Evolutionary conservation across 345 rosid species (phyloP).

Genomic region (Isatis tinctoria): DNA sequence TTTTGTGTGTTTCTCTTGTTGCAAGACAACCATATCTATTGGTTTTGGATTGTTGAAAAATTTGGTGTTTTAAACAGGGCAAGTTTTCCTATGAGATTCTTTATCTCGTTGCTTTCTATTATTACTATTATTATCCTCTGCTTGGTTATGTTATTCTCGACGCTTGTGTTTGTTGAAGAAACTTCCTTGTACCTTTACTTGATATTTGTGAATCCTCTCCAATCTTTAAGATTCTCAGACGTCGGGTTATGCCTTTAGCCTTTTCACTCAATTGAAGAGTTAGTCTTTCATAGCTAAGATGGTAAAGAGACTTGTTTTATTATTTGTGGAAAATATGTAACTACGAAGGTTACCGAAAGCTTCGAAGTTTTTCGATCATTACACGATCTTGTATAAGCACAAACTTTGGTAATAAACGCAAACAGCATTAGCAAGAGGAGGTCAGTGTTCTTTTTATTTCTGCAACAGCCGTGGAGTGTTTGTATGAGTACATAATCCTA

Average conservation of each 20-base stretch:
- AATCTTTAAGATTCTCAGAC: too few species aligned
- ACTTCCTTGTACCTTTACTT: neutral
- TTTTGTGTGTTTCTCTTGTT: conserved; percentile 20
- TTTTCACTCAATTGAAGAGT: too few species aligned
- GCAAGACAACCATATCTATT: conserved; percentile 23
- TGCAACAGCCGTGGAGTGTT: too few species aligned
- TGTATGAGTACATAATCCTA: too few species aligned
- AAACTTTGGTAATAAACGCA: neutral
- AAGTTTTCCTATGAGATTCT: conserved; percentile 8
- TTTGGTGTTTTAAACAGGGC: conserved; percentile 18
- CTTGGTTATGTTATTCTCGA: neutral
- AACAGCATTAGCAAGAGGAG: neutral
- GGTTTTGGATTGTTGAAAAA: conserved; percentile 31
- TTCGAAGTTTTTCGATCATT: neutral
- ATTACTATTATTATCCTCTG: neutral
- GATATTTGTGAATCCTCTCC: neutral
- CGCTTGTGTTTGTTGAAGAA: neutral
- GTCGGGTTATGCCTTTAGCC: too few species aligned
- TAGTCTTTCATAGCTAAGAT: too few species aligned
- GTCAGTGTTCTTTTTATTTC: too few species aligned
- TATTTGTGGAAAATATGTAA: too few species aligned
- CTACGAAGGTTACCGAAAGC: neutral
- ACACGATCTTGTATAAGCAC: neutral
- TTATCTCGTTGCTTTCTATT: neutral
- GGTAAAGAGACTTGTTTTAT: neutral